Evolutionary conservation across 179 eudicot species (phyloP), one percentile per base, ranked within the genome.

Genomic region (Silene coronaria): DNA sequence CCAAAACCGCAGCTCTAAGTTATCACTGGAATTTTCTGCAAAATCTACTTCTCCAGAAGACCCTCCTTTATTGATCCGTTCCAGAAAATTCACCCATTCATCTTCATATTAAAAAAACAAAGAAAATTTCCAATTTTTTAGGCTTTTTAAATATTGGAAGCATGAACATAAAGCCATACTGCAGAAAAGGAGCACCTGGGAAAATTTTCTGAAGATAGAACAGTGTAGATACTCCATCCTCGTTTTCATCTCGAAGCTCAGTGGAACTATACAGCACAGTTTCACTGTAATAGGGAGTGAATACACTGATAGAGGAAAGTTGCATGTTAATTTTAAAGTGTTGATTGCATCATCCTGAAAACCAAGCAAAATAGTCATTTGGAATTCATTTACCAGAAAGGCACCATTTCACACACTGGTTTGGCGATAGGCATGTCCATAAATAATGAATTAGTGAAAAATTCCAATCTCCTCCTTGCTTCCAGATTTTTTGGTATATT

Each of bases 231-330:
- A 95, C 92, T 45, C 99, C 99, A 79, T 95, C 99, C 81, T 95
- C 97, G 79, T 95, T 95, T 82, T 95, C 96, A 22, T 42, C 78
- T 36, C 89, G 87, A 82, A 95, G 80, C 66, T 92, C 99, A 59
- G 83, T 84, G 73, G 91, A 89, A 83, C 96, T 92, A 81, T 95
- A 95, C 38, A 95, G 90, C 32, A 94, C 98, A 36, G 89, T 92
- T 86, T 94, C 98, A 81, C 96, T 92, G 85, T 94, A 94, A 86
- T 94, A 94, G 10, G 98, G 98, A 13, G 98, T 94, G 89, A 94
- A 92, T 67, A 94, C 98, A 76, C 98, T 94, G 80, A 71, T 27
- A 81, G 36, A 27, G 67, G 67, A 16, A 28, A 72, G 72, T 60
- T 24, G 26, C 63, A 53, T 16, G 77, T 82, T 63, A 82, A 76